Conservation (phyloP, 176 grass and related monocot genomes). For the Elaeis guineensis region DNA sequence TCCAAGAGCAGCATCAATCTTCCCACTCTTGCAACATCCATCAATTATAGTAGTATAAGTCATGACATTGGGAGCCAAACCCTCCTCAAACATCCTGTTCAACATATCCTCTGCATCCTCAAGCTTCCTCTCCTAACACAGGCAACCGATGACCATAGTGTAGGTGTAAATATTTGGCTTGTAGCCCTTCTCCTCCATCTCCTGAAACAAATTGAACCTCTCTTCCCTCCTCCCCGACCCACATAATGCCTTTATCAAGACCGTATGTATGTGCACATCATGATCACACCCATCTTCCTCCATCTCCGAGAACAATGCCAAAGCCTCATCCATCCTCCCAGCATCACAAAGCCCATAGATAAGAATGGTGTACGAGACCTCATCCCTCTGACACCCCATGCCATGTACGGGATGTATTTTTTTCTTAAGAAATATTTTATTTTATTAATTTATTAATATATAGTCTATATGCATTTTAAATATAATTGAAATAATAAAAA, state of each 20-base stretch:
- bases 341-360: conserved; percentile 4
- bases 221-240: too few species aligned
- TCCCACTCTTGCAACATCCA: conserved; percentile 11
- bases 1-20: conserved; percentile 1
- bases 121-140: conserved; percentile 3
- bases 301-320: too few species aligned
- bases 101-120: conserved; percentile 12
- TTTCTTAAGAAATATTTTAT: too few species aligned
- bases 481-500: too few species aligned
- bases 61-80: conserved; percentile 5
- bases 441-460: too few species aligned
- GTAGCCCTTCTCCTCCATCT: conserved; percentile 2
- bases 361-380: conserved; percentile 1
- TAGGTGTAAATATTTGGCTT: conserved; percentile 8
- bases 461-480: too few species aligned
- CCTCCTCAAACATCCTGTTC: conserved; percentile 3
- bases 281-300: too few species aligned
- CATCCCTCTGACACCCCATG: too few species aligned
- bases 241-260: conserved; percentile 4
- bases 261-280: not conserved
- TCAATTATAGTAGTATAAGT: conserved; percentile 7
- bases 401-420: too few species aligned
- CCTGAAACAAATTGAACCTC: too few species aligned
- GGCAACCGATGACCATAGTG: conserved; percentile 10
- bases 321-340: not conserved